Conservation (phyloP, 2,329 filamentous ascomycete genomes). For the Colletotrichum sp. region DNA sequence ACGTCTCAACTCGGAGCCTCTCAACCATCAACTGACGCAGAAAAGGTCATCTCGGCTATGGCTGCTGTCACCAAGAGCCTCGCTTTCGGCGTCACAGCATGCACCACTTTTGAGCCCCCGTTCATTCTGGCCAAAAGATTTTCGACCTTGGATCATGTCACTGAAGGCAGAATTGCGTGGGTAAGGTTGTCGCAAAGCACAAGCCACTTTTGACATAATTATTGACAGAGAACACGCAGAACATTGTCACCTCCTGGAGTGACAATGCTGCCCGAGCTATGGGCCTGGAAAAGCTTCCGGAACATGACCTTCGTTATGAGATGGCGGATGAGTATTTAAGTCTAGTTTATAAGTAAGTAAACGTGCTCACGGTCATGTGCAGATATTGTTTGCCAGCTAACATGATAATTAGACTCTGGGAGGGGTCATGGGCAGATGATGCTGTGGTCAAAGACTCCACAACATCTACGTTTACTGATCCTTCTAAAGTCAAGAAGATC, state of each 20-base stretch:
- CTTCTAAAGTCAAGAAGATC: constrained; percentile 12
- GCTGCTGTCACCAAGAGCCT: constrained; percentile 47
- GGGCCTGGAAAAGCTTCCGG: neutral
- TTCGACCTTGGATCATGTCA: constrained; percentile 2
- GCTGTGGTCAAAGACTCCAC: constrained; percentile 5
- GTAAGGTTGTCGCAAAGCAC: neutral
- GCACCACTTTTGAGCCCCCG: constrained; percentile 1
- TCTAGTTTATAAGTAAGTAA: neutral
- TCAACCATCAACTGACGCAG: neutral
- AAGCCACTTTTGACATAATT: neutral
- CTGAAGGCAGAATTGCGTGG: neutral
- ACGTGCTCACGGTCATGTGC: neutral
- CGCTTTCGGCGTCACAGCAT: neutral
- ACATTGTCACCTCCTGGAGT: constrained; percentile 5
- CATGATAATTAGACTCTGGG: neutral
- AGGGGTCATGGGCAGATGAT: constrained; percentile 12
- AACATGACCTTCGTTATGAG: neutral
- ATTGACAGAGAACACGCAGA: neutral
- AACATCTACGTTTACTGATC: neutral
- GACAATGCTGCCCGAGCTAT: neutral
- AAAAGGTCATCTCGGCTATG: constrained; percentile 44
- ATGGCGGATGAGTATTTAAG: neutral
- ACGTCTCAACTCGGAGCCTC: neutral
- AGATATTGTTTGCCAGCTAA: neutral
- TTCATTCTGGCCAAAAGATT: neutral